A percentile compares a stretch with the other conserved stretches of the same genome.
phyloP scores from a whole-genome alignment of 345 rosid species.

The Aegle marmelos region DNA sequence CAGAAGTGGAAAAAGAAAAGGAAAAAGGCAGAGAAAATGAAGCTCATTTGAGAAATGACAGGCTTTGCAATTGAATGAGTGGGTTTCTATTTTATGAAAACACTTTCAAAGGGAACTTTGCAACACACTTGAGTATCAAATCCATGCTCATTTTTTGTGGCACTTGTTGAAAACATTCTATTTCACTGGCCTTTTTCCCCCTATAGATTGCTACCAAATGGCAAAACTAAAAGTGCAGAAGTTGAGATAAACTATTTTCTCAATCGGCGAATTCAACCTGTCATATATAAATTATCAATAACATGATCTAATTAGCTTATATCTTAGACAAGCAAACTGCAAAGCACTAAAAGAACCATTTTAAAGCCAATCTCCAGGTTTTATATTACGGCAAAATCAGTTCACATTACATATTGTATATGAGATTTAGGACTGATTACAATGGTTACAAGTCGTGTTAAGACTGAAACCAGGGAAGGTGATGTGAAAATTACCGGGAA shows the following conservation, averaged over 20 bases:
- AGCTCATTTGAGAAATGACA: not conserved
- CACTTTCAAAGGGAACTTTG: not conserved
- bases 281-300: not conserved
- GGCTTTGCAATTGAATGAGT: not conserved
- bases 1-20: not conserved
- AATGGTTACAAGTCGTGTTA: not conserved
- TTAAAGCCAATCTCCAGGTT: not conserved
- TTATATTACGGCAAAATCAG: not conserved
- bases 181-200: not conserved
- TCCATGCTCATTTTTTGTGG: not conserved
- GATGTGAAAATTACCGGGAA: slow-evolving; percentile 52
- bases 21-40: not conserved
- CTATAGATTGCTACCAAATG: not conserved
- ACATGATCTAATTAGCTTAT: not conserved
- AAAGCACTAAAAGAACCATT: not conserved
- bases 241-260: not conserved
- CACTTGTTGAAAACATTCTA: not conserved
- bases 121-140: not conserved
- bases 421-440: not conserved
- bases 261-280: not conserved
- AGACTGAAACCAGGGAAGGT: not conserved
- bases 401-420: too few relatives aligned
- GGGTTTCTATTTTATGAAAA: not conserved
- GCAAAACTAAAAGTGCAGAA: not conserved
- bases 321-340: not conserved